Evolutionary conservation across 2,329 filamentous ascomycete species (phyloP), one percentile per base, ranked within the genome.

Genomic region (Scedosporium apiospermum): DNA sequence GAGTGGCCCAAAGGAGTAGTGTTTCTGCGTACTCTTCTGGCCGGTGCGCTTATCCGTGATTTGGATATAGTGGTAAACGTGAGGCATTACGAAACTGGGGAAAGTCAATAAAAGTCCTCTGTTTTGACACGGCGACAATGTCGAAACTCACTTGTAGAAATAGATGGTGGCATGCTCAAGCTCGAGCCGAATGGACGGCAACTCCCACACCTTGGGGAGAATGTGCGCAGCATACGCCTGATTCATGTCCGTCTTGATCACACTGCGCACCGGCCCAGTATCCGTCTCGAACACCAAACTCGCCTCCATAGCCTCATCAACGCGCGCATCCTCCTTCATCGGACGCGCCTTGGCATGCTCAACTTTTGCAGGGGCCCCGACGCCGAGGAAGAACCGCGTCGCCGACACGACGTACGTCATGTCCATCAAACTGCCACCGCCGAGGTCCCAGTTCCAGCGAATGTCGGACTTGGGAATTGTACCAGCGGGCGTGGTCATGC

Each of bases 391-490:
- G 57, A 53, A 57, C 21, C 57, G 21, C 2, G 63, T 53, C 4
- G 60, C 41, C 18, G 63, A 62, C 4, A 64, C 53, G 6, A 59
- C 58, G 21, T 64, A 60, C n/a, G 51, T 59, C 9, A 64, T 57
- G 27, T 62, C 63, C 61, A 64, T 64, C 6, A 46, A 49, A 4
- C 57, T 59, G 16, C 63, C 63, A 2, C 63, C 63, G 1, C 49
- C 63, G 23, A 61, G 62, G 4, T 63, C 44, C 21, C 60, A 63
- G 14, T 61, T 42, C 49, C 62, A 63, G 2, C 53, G 61, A n/a
- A 57, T 30, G 6, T 61, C 58, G 14, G 38, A 53, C 10, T 41
- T 5, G 10, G 27, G 26, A 1, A 60, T 16, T 7, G 57, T 53
- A 1, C 58, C 41, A 2, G 57, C 23, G 5, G 62, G 63, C 14